Evolutionary conservation across 2,329 filamentous ascomycete genomes (phyloP), one percentile per base, ranked within the genome.

Genomic region (Trichoderma lentiforme): DNA sequence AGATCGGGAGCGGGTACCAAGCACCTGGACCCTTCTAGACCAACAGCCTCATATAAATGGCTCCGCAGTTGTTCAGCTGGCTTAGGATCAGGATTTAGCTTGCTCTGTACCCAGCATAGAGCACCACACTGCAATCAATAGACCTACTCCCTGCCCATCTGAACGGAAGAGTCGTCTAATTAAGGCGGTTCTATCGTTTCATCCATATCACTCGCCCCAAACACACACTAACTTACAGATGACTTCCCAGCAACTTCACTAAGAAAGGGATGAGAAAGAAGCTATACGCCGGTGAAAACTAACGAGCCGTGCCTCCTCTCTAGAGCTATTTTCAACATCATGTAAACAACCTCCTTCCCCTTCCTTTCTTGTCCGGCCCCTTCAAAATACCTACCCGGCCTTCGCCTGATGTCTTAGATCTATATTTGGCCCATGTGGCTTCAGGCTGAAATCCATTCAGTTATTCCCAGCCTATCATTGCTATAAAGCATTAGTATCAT

Each of bases 1-100:
- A 61, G 66, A 70, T 70, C 66, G 66, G 34, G 47, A 51, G 28
- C 28, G 66, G 43, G 53, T 36, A 30, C 51, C 24, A 58, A 53
- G 14, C 6, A 61, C 39, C 11, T 30, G 30, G 39, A 18, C 57
- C 18, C 57, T n/a, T 53, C 57, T 26, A 51, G 66, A 51, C 57
- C 66, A 21, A 7, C 21, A 28, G 21, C 30, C 32, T 53, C 15
- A 28, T n/a, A 21, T 36, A 53, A 53, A 28, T 34, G 30, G 24
- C 24, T 58, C 34, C 56, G 34, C 65, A 34, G 15, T 28, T 56
- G 39, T 56, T 56, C 53, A 7, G 39, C 12, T 34, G 36, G 15
- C 15, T 28, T 64, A 1, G 18, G 57, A 53, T 34, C 9, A 4
- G 18, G 56, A 53, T 34, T 15, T 21, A 28, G 28, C 47, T 36